phyloP scores from a whole-genome alignment of 2,329 filamentous ascomycete species.

The Zarea fungicola region DNA sequence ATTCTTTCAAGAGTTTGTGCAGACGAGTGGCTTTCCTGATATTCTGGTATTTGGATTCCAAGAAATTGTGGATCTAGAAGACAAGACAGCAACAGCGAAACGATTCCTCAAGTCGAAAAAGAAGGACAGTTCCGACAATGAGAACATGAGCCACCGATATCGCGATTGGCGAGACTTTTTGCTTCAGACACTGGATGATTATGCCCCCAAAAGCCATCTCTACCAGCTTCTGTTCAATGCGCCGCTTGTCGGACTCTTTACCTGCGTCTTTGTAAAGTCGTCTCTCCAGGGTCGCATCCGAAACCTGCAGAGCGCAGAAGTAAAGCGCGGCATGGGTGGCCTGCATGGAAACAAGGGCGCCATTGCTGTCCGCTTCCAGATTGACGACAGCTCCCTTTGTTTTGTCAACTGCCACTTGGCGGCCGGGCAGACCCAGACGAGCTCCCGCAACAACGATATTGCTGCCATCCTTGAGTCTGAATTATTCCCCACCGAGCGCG shows the following conservation, averaged over 20 bases:
- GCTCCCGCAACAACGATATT: constrained; percentile 86
- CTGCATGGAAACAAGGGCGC: constrained; percentile 96
- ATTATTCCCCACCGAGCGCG: constrained; percentile 67
- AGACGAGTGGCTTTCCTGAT: constrained; percentile 73
- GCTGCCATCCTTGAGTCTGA: constrained; percentile 80
- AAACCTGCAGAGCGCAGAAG: constrained; percentile 71
- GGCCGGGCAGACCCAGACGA: constrained; percentile 85
- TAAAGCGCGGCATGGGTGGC: constrained; percentile 95
- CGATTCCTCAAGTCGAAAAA: constrained; percentile 88
- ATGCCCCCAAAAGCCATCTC: constrained; percentile 67
- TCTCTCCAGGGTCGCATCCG: constrained; percentile 70
- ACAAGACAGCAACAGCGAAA: constrained; percentile 97
- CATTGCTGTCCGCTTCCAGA: constrained; percentile 80
- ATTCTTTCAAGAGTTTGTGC: constrained; percentile 78
- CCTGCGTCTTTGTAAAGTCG: constrained; percentile 88
- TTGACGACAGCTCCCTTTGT: constrained; percentile 92
- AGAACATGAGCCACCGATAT: constrained; percentile 96
- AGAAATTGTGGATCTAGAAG: constrained; percentile 94
- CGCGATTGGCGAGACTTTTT: constrained; percentile 94
- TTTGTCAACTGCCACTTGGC: constrained; percentile 97
- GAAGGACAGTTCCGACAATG: constrained; percentile 70
- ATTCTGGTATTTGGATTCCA: constrained; percentile 96
- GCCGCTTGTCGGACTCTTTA: constrained; percentile 86
- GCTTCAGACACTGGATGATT: constrained; percentile 74
- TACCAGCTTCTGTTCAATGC: constrained; percentile 87